Evolutionary conservation across 163 green algal genomes (phyloP), one percentile per base, ranked within the genome.

Genomic region (Scenedesmus sp.): DNA sequence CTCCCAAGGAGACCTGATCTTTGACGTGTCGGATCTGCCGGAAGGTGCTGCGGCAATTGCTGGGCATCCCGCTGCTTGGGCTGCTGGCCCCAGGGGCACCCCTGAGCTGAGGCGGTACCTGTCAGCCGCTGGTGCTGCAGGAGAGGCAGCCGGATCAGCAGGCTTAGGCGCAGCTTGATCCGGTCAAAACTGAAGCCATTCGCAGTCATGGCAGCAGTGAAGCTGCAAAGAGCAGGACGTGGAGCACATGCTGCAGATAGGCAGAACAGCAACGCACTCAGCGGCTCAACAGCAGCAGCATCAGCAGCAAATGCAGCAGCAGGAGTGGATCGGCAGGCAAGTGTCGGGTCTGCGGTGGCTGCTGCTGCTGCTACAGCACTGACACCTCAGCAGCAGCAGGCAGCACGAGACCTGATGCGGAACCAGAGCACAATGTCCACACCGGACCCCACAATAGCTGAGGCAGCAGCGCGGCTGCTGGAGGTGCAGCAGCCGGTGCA

Each of bases 131-230:
- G 61, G 24, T 73, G 61, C 61, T 37, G 61, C 24, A 37, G 24
- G 3, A 76, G 65, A 37, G 30, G 30, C 35, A 82, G 73, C 53
- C 56, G 83, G 53, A 22, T 65, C 59, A 46, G 61, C 42, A 16
- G 37, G 61, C 61, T 2, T 89, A 30, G 51, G 37, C 42, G 24
- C 61, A 89, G 56, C 24, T 42, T 78, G 30, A n/a, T 37, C 20
- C 53, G n/a, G 42, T n/a, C 85, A 30, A 56, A 65, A 37, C 40
- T 85, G 7, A 76, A 40, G 3, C 72, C 86, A 16, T 44, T 37
- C 35, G 86, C 86, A 30, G 73, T 85, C 0, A 53, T 85, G 49
- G 86, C 86, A 73, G 86, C 86, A 73, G 86, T 85, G 42, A 81
- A 83, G 43, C 73, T 86, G 30, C 46, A 72, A 12, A 53, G 33